These are phyloP conservation scores for Proliferodiscus dingleyae DNA, from an alignment of 2,329 filamentous ascomycete species.

Conservation along the genomic window DNA sequence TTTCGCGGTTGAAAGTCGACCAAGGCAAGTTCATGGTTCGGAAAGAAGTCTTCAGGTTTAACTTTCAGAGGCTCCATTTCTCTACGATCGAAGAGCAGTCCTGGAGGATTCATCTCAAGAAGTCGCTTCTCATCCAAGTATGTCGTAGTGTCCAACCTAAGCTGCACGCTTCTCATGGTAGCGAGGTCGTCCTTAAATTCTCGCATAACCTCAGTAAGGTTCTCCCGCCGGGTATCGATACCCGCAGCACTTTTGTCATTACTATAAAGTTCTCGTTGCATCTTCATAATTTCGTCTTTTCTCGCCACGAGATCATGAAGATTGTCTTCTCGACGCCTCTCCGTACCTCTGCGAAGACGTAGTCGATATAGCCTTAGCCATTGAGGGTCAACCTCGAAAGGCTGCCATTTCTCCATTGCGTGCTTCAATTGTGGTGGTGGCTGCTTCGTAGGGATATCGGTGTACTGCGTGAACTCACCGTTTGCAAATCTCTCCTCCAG, in stretches of 20 bases:
- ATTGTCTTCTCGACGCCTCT: background rate
- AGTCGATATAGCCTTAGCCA: background rate
- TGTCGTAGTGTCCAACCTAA: slow-evolving; percentile 17
- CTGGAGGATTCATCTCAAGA: slow-evolving; percentile 44
- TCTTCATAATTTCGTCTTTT: slow-evolving; percentile 9
- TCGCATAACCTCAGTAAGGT: slow-evolving; percentile 16
- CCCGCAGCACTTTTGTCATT: background rate
- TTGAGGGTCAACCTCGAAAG: slow-evolving; percentile 1
- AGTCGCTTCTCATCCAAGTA: slow-evolving; percentile 51
- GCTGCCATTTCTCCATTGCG: background rate
- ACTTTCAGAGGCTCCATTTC: slow-evolving; percentile 63
- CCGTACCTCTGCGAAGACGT: background rate
- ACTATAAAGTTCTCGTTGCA: slow-evolving; percentile 7
- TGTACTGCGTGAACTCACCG: slow-evolving; percentile 2
- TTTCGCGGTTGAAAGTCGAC: slow-evolving; percentile 63
- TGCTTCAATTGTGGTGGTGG: background rate
- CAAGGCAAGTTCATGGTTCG: slow-evolving; percentile 51
- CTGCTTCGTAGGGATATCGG: background rate
- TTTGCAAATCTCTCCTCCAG: slow-evolving; percentile 9
- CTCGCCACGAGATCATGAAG: slow-evolving; percentile 2
- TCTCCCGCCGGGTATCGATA: slow-evolving; percentile 21
- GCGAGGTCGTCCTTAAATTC: slow-evolving; percentile 20
- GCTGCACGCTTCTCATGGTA: slow-evolving; percentile 30
- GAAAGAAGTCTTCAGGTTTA: slow-evolving; percentile 59
- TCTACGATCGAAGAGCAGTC: slow-evolving; percentile 65